Base-by-base conservation (phyloP, 108 stramenopile genomes). In the Aurantiochytrium sp. region DNA sequence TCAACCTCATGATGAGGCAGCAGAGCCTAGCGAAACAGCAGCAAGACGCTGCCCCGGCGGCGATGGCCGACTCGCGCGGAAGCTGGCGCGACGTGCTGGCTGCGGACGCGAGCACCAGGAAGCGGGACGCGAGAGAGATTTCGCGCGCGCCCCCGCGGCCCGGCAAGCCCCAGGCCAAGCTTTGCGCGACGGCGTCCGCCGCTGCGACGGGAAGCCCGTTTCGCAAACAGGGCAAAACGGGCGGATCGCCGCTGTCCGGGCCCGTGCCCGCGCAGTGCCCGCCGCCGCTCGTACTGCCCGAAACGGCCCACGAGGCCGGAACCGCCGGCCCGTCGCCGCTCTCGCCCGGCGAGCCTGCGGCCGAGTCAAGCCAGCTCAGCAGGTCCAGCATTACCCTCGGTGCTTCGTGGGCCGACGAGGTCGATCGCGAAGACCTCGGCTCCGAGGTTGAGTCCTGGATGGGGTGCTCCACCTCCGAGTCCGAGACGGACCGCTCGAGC, bases 321-420 rank as follows among this genome's bases (percentile, higher is more conserved):
- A 2, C 50, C 15, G 50, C 15, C 17, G 15, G 17, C 0, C 8
- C 3, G 2, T 52, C 50, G 8, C 50, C 50, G 8, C 50, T 52
- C 50, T 8, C 50, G 15, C 59, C 59, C 27, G 34, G 59, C 15
- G 59, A 65, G 24, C 59, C 59, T 12, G 27, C 4, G 1, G 2
- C 59, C 8, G 59, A 65, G 34, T 10, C 59, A 10, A 30, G 59
- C 32, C 6, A 3, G 19, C 19, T 65, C 15, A 34, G 32, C 34
- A 65, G 59, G 8, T 34, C 4, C 24, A 12, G 3, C 59, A 34
- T 34, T 27, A 0, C 10, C 32, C 34, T 65, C n/a, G n/a, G n/a
- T n/a, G n/a, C n/a, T n/a, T n/a, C 59, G 8, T 65, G 59, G 59
- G 73, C 73, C 6, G 73, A 81, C 73, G 73, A 81, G 39, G 73